Base-by-base conservation (phyloP, 2,329 filamentous ascomycete genomes). In the Colletotrichum destructivum region DNA sequence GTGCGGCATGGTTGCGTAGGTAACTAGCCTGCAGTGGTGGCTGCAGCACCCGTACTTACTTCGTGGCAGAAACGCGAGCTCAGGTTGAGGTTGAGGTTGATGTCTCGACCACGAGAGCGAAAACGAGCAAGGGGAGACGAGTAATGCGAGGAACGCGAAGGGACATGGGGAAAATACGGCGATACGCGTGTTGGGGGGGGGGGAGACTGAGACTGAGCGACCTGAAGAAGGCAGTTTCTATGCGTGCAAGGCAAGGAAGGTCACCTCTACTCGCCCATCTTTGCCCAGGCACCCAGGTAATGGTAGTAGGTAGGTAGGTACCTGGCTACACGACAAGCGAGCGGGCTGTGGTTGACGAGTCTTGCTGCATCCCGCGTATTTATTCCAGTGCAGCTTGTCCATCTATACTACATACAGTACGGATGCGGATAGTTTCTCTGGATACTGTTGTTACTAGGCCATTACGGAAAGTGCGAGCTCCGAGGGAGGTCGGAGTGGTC, bases 141-240 rank as follows among this genome's bases (percentile, higher is more conserved):
- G 31, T 21, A 15, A 68, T 31, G 56, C 64, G 57, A 68, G 57
- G 35, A 49, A 57, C 44, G 56, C 62, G 68, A 67, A 42, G 21
- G 49, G 42, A 21, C 40, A 31, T 16, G 38, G 13, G 35, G 35
- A 35, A 35, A 40, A 62, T 57, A 62, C 63, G 64, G 63, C 38
- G 59, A 62, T 59, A 62, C 64, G 63, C 68, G 68, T 60, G 23
- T 18, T n/a, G n/a, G n/a, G n/a, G n/a, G n/a, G 40, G 40, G 56
- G 21, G 15, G 23, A 40, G 42, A 57, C 35, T 18, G 2, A 35
- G 26, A 23, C n/a, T 42, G 35, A 26, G 35, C 31, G n/a, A 38
- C 18, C 26, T n/a, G 9, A 4, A 31, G n/a, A 55, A n/a, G 8
- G 52, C 16, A 21, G 26, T n/a, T 31, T 55, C 9, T 38, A 6